A percentile compares a stretch with the other conserved stretches of the same genome.
Evolutionary conservation across 2,329 filamentous ascomycete species (phyloP).

Genomic region (Thelonectria blattea): DNA sequence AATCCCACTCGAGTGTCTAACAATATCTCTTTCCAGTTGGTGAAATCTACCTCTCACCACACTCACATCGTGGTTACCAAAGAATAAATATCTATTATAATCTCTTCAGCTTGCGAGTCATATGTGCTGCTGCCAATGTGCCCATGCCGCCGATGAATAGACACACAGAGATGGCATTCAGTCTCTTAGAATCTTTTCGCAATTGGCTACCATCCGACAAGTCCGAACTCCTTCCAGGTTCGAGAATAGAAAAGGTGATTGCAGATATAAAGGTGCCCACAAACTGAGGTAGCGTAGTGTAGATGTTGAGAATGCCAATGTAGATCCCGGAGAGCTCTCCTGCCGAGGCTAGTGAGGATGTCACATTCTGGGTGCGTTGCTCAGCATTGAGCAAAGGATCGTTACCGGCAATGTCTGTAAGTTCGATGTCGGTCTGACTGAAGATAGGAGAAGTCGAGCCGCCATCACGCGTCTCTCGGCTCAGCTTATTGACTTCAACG

Average conservation of each 20-base stretch:
- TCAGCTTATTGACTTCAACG: constrained; percentile 89
- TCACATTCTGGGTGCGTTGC: constrained; percentile 49
- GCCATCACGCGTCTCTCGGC: constrained; percentile 49
- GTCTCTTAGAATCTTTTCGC: constrained; percentile 68
- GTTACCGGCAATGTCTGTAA: constrained; percentile 45
- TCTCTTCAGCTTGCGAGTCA: constrained; percentile 61
- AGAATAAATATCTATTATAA: constrained; percentile 28
- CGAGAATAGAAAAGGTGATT: constrained; percentile 88
- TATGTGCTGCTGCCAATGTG: constrained; percentile 61
- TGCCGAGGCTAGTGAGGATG: constrained; percentile 43
- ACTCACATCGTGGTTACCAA: no score
- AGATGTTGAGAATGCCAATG: constrained; percentile 95
- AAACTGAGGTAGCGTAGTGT: constrained; percentile 93
- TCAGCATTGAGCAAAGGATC: constrained; percentile 56
- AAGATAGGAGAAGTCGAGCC: constrained; percentile 54
- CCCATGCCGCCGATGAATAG: constrained; percentile 84
- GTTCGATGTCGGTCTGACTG: constrained; percentile 52
- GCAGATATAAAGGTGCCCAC: constrained; percentile 91
- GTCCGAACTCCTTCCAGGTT: constrained; percentile 83
- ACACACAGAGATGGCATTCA: constrained; percentile 91
- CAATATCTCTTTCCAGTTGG: no score
- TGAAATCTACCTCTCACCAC: no score
- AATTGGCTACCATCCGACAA: constrained; percentile 61
- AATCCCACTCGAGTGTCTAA: no score
- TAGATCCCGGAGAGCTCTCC: constrained; percentile 92